These are phyloP conservation scores for Lodderomyces elongisporus DNA, from an alignment of 1,139 yeast species.

Conservation along the genomic window DNA sequence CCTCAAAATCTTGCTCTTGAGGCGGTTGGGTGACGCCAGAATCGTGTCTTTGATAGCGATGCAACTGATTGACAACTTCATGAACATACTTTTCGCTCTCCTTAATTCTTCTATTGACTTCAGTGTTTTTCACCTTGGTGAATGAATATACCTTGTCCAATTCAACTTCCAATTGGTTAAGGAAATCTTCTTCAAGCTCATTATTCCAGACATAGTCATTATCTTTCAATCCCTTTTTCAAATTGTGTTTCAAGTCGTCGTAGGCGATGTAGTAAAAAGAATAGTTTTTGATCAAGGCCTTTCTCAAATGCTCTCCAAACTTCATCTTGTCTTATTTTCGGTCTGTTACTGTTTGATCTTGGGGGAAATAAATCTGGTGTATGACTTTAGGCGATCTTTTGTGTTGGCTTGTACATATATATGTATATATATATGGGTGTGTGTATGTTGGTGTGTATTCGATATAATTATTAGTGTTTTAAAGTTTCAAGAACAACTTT, in stretches of 20 bases:
- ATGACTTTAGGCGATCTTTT: too few relatives aligned
- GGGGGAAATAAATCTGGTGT: too few relatives aligned
- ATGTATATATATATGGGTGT: too few relatives aligned
- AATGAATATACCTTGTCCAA: conserved; percentile 88
- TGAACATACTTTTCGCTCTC: conserved; percentile 69
- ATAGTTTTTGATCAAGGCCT: conserved; percentile 75
- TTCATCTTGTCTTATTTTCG: conserved; percentile 57
- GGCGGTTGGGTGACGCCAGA: conserved; percentile 30
- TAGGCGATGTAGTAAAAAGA: conserved; percentile 85
- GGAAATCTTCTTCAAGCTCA: conserved; percentile 73
- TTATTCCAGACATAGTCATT: conserved; percentile 64
- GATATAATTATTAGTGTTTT: too few relatives aligned
- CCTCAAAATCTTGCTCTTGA: conserved; percentile 81
- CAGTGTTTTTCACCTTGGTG: conserved; percentile 82
- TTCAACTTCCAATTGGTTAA: conserved; percentile 69
- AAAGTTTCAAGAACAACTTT: too few relatives aligned
- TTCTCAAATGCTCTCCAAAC: conserved; percentile 73
- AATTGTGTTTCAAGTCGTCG: conserved; percentile 79
- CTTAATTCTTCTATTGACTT: conserved; percentile 75
- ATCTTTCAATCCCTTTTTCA: conserved; percentile 60
- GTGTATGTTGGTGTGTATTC: too few relatives aligned
- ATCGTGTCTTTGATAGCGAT: conserved; percentile 17
- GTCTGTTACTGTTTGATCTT: neutral
- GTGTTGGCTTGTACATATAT: too few relatives aligned
- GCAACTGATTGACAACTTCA: conserved; percentile 49